Percentiles rank a stretch among this genome's conserved stretches.
Conservation (phyloP, 1,284 basidiomycete species). For the Limonomyces culmigenus region DNA sequence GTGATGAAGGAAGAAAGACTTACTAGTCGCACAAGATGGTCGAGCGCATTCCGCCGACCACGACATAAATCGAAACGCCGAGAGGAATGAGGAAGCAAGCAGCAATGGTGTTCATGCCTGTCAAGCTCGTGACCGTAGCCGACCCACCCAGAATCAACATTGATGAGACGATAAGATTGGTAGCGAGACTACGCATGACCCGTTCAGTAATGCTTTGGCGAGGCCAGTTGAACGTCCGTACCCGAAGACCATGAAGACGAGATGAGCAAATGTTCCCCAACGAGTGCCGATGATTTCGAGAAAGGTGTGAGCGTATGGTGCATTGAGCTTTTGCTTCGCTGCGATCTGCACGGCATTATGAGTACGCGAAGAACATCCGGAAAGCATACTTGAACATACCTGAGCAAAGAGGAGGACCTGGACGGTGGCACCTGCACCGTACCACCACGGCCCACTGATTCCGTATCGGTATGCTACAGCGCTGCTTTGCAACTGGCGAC, state of each 20-base stretch:
- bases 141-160: conserved; percentile 45
- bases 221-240: conserved; percentile 8
- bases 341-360: conserved; percentile 16
- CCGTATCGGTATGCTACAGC: conserved; percentile 78
- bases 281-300: conserved; percentile 45
- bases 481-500: conserved; percentile 48
- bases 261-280: conserved; percentile 40
- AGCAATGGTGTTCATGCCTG: conserved; percentile 36
- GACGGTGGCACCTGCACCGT: conserved; percentile 27
- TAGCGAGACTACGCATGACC: conserved; percentile 22
- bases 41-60: conserved; percentile 32
- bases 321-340: conserved; percentile 43
- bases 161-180: conserved; percentile 45
- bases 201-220: background rate
- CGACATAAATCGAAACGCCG: conserved; percentile 37
- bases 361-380: background rate
- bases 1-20: conserved; percentile 4
- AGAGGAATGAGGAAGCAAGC: conserved; percentile 49
- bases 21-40: conserved; percentile 24
- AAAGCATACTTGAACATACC: conserved; percentile 9
- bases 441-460: conserved; percentile 35
- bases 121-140: conserved; percentile 40
- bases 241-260: conserved; percentile 54
- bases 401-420: conserved; percentile 33
- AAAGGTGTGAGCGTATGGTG: conserved; percentile 40